Conservation (phyloP, 129 eudicot genomes). For the Flaveria ramosissima region DNA sequence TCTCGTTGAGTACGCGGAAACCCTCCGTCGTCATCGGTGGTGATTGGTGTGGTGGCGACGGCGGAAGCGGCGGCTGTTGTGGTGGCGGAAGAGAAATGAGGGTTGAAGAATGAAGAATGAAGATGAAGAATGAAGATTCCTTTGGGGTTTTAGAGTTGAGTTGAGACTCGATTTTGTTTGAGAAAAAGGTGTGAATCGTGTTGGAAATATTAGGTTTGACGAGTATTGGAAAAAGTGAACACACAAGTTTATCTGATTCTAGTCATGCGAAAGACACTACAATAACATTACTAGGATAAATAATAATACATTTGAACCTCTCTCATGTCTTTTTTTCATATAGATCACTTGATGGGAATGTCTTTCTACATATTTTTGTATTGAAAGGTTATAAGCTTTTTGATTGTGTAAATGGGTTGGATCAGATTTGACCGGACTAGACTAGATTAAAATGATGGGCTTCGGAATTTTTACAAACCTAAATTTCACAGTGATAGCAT, state of each 20-base stretch:
- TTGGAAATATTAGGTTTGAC: no score
- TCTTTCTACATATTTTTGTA: no score
- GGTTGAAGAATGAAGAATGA: not conserved
- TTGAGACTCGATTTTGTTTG: not conserved
- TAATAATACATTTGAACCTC: not conserved
- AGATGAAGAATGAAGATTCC: constrained; percentile 20
- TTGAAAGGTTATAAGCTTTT: no score
- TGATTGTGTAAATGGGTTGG: no score
- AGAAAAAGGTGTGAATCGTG: no score
- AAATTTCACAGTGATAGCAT: no score
- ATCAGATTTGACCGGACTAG: no score
- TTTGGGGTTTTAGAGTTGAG: constrained; percentile 17
- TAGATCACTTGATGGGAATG: no score
- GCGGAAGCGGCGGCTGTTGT: not conserved
- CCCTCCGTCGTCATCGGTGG: constrained; percentile 46
- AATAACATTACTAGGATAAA: not conserved
- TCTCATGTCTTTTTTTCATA: no score
- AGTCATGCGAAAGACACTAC: not conserved
- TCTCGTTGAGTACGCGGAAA: constrained; percentile 68
- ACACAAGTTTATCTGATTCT: not conserved
- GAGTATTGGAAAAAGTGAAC: no score
- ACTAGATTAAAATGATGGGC: no score
- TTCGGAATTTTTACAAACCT: no score
- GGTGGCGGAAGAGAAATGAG: not conserved
- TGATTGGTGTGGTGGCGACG: constrained; percentile 17